Base-by-base conservation (phyloP, 495 filamentous ascomycete genomes). In the Neurospora hispaniola region DNA sequence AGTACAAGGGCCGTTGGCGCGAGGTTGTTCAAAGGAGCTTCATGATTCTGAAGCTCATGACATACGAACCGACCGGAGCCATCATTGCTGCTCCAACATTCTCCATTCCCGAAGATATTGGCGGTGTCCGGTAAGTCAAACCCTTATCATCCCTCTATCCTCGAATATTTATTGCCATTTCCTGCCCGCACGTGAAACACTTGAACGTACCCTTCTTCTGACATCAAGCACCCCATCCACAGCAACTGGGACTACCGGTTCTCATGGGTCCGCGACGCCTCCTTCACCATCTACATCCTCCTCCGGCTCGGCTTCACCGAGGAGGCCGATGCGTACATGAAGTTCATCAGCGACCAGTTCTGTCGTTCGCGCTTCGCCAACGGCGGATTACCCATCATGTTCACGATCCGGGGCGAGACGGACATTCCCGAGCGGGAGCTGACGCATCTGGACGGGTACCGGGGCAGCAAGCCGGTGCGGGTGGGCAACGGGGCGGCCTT, bases 181-280 rank as follows among this genome's bases (percentile, higher is more conserved):
- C 23, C 39, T 35, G 12, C 14, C 35, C 3, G 4, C 6, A 1
- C 23, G 35, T 43, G 11, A 6, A 6, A 14, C 20, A 40, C 20
- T 35, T 20, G 7, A 27, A 31, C 39, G 43, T 10, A 9, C 16
- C 43, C 42, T 27, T 10, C 23, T 23, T 12, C 70, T 71, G 72
- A 75, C 46, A 40, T 42, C 4, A 23, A 12, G 27, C 27, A 71
- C 75, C 72, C 76, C 40, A 1, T 18, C 10, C 12, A 59, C 73
- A 87, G 90, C n/a, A 93, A 92, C 75, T 92, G 90, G 90, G 90
- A 93, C 76, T 93, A 93, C 76, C 86, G 91, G 10, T 93, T 87
- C 79, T 90, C 86, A 46, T 93, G 91, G 91, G 89, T 93, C 48
- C 85, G 91, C 42, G 91, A 93, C 78, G 89, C 89, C 0, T 89